Conservation (phyloP, 495 filamentous ascomycete genomes). For the Penicillium salamii region DNA sequence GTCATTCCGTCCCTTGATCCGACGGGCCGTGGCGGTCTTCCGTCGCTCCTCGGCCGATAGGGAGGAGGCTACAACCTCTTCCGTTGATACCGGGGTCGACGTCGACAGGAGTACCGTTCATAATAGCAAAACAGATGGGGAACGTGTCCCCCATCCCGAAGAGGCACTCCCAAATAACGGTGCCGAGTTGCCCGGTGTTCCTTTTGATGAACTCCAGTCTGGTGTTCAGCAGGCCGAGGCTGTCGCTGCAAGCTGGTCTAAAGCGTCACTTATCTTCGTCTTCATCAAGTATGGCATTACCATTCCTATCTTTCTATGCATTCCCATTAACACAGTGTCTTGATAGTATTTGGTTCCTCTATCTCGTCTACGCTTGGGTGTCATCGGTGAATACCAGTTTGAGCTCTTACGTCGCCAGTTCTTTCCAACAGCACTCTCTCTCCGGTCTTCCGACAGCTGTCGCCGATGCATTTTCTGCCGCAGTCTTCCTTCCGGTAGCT, state of each 20-base stretch:
- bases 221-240: conserved; percentile 41
- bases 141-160: not conserved
- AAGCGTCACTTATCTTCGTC: conserved; percentile 24
- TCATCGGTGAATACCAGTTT: conserved; percentile 26
- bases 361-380: conserved; percentile 22
- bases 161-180: conserved; percentile 6
- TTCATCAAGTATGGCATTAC: conserved; percentile 31
- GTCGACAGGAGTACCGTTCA: not conserved
- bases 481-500: conserved; percentile 58
- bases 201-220: conserved; percentile 18
- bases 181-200: conserved; percentile 4
- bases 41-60: conserved; percentile 1
- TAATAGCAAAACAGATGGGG: conserved; percentile 1
- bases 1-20: conserved; percentile 8
- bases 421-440: conserved; percentile 32
- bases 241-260: conserved; percentile 33
- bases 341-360: conserved; percentile 36
- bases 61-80: conserved; percentile 3
- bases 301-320: not conserved
- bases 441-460: conserved; percentile 29
- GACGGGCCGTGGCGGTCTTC: conserved; percentile 9
- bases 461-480: conserved; percentile 51
- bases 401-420: conserved; percentile 31
- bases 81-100: not conserved
- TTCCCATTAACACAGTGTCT: not conserved